phyloP scores from a whole-genome alignment of 495 filamentous ascomycete genomes.

The Daldinia bambusicola region DNA sequence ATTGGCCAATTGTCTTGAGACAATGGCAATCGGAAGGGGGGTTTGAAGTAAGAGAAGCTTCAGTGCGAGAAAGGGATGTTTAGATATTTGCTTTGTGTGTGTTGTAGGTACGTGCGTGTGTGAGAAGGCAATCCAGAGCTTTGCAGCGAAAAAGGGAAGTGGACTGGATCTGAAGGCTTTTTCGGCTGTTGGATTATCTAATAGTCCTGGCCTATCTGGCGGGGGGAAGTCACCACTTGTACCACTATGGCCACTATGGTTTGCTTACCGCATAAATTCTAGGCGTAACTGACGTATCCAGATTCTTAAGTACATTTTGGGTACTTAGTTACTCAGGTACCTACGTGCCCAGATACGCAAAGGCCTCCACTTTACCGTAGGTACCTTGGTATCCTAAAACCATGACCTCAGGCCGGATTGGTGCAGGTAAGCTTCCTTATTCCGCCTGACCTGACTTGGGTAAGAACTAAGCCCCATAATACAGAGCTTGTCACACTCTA shows the following conservation, averaged over 20 bases:
- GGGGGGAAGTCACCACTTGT: background rate
- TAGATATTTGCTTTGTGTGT: constrained; percentile 31
- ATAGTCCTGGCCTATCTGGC: constrained; percentile 29
- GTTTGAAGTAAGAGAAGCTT: constrained; percentile 31
- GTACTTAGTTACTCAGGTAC: too few species aligned
- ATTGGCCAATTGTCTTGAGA: constrained; percentile 49
- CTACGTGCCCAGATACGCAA: too few species aligned
- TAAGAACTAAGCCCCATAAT: constrained; percentile 30
- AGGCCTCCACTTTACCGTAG: background rate
- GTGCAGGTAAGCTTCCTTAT: constrained; percentile 21
- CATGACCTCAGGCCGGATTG: constrained; percentile 31
- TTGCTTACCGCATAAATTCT: background rate
- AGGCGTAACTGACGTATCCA: background rate
- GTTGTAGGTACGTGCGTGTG: constrained; percentile 26
- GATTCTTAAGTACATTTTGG: background rate
- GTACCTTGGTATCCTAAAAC: constrained; percentile 6
- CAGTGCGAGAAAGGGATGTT: constrained; percentile 32
- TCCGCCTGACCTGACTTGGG: constrained; percentile 20
- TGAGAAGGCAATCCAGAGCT: constrained; percentile 36
- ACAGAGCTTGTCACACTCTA: background rate
- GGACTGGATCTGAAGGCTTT: constrained; percentile 39
- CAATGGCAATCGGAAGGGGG: constrained; percentile 39
- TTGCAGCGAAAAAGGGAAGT: constrained; percentile 40
- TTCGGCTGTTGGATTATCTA: constrained; percentile 44
- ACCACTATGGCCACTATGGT: background rate